These are phyloP conservation scores for Phytopythium montanum DNA, from an alignment of 352 stramenopile species.

Conservation along the genomic window DNA sequence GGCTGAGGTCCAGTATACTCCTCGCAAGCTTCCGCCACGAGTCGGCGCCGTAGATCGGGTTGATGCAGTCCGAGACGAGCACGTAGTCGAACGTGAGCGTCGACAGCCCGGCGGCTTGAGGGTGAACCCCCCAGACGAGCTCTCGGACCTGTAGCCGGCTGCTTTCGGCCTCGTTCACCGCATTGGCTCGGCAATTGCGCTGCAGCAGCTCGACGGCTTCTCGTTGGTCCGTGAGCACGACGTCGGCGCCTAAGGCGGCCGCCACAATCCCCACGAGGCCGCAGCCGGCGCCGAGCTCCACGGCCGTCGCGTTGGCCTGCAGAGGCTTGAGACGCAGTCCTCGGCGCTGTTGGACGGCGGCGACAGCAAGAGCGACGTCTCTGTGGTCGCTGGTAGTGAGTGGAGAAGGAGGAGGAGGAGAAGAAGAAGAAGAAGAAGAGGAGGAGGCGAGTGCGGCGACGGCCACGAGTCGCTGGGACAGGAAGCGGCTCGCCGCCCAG, in stretches of 20 bases:
- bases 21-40: constrained; percentile 73
- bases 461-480: constrained; percentile 51
- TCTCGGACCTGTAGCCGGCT: constrained; percentile 39
- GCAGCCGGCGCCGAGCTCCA: constrained; percentile 79
- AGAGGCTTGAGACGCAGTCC: constrained; percentile 16
- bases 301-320: constrained; percentile 25
- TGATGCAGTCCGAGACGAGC: constrained; percentile 83
- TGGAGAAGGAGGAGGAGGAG: not conserved
- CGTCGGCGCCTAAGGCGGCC: constrained; percentile 52
- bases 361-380: constrained; percentile 3
- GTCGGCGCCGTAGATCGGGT: constrained; percentile 79
- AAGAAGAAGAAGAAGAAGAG: not conserved
- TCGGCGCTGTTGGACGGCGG: not conserved
- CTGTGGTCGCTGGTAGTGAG: not conserved
- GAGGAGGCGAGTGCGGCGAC: constrained; percentile 15
- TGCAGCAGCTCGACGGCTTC: constrained; percentile 63
- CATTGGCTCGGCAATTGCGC: constrained; percentile 56
- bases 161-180: constrained; percentile 28
- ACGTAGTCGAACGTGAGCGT: constrained; percentile 48
- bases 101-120: constrained; percentile 17
- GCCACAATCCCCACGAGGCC: constrained; percentile 70
- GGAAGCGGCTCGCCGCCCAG: constrained; percentile 67
- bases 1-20: constrained; percentile 61
- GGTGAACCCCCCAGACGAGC: constrained; percentile 50
- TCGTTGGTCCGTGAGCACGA: constrained; percentile 70